Evolutionary conservation across 2,329 filamentous ascomycete genomes (phyloP), one percentile per base, ranked within the genome.

Genomic region (Ceratocystis colombiana): DNA sequence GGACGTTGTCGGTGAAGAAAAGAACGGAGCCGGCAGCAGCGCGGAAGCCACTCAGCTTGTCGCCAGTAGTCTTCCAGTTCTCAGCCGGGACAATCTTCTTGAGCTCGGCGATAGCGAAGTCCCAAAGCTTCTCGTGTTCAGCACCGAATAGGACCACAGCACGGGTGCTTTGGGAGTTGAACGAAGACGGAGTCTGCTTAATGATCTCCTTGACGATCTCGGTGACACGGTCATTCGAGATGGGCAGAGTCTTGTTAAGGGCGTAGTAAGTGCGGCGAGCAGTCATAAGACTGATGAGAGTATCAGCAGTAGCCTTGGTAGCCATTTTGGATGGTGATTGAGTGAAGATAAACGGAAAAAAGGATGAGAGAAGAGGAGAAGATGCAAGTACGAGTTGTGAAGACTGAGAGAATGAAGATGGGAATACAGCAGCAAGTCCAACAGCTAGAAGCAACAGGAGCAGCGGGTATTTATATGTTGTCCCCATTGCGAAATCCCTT

Each of bases 51-150:
- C 72, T 74, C 69, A 80, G 73, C 72, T 76, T 76, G 70, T 71
- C 69, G 66, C 70, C 72, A 15, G 78, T 88, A 70, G 74, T 65
- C 73, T 84, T 77, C 79, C 83, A 91, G 69, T 78, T 73, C 17
- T 87, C 86, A 2, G 76, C 79, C 37, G 88, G 84, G 28, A 94
- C 85, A 68, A 91, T 82, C 25, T 79, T 78, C 78, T 87, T 85
- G 67, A 93, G 80, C 64, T 82, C 77, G 33, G 86, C 84, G 68
- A 79, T 76, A 66, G 85, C 81, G 68, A 90, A 80, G 74, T 90
- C 86, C 93, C 92, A 96, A 71, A 96, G 84, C 78, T 88, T 88
- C 72, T 91, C 86, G 79, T 96, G 92, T 76, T 96, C 88, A 69
- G 82, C 83, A 72, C 88, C 87, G 72, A 94, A 81, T 65, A 96